Evolutionary conservation across 257 asterid species (phyloP), one percentile per base, ranked within the genome.

Genomic region (Scutellaria galericulata): DNA sequence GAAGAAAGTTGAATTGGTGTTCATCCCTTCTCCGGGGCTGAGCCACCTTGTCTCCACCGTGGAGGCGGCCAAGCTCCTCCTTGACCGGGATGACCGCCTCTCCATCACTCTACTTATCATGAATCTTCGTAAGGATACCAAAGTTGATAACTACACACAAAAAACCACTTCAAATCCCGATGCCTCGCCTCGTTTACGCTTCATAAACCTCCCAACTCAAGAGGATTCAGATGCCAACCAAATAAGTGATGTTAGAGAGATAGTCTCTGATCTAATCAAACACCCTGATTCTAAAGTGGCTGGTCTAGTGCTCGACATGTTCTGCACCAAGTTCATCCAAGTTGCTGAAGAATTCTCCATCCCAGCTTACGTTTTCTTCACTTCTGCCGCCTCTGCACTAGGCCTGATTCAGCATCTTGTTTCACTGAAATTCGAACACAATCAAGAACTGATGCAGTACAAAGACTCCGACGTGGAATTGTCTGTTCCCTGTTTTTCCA

Each of bases 11-110:
- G 82, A 86, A 18, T 58, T 88, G 3, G 56, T 86, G 24, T 81
- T 88, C 82, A 78, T 86, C 78, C 95, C 95, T 47, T 45, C 76
- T 14, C 87, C 92, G 0, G 82, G 83, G 45, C 78, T 83, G 66
- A 85, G 96, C 41, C 96, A 87, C 75, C 72, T 87, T 41, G 72
- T 74, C 48, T 74, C 93, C 59, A 59, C 83, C 71, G 81, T 87
- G 4, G 84, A 81, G 75, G 41, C 75, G 18, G 85, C 89, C 63
- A 82, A 86, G 79, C 85, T 82, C 76, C 80, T 88, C 53, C 81
- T 77, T 6, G 65, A 67, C 20, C 67, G 81, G 40, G 81, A 88
- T 47, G 9, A 11, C 4, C 77, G 78, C 52, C 74, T 84, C 50
- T 83, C 87, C 13, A 56, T 83, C 74, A 83, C 84, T 44, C 60